A percentile compares a stretch with the other conserved stretches of the same genome.
phyloP scores from a whole-genome alignment of 164 flowering plant species.

The Aristolochia contorta region DNA sequence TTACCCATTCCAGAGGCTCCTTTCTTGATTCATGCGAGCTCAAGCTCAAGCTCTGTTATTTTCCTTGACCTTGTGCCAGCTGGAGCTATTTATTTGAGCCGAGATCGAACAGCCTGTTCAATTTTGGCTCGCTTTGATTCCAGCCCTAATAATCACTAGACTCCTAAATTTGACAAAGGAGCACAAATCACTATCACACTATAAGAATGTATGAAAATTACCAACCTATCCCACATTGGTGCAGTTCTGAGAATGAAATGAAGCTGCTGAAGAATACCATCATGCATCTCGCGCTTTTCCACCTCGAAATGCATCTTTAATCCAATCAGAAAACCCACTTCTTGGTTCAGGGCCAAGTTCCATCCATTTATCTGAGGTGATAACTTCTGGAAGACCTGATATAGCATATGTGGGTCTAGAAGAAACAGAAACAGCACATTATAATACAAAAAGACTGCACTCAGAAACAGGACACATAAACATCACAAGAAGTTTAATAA shows the following conservation, averaged over 20 bases:
- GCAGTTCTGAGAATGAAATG: constrained; percentile 61
- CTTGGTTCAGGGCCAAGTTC: constrained; percentile 55
- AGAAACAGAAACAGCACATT: constrained; percentile 2
- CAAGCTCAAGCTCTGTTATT: too few relatives aligned
- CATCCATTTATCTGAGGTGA: constrained; percentile 61
- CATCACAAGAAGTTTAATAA: not conserved
- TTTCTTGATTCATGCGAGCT: too few relatives aligned
- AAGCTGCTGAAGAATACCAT: constrained; percentile 50
- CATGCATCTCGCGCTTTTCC: constrained; percentile 75
- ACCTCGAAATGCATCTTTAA: constrained; percentile 60
- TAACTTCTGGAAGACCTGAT: constrained; percentile 64
- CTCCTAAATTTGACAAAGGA: too few relatives aligned
- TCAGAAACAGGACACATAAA: not conserved
- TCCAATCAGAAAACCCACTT: constrained; percentile 62
- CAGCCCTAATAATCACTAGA: too few relatives aligned
- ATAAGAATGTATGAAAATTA: too few relatives aligned
- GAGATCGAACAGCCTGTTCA: too few relatives aligned
- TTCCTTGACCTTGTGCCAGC: too few relatives aligned
- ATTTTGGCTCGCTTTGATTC: too few relatives aligned
- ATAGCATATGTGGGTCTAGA: constrained; percentile 39
- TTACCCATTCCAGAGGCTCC: too few relatives aligned
- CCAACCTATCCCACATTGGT: constrained; percentile 91
- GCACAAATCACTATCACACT: too few relatives aligned
- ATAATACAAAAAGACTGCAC: not conserved
- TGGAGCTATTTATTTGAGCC: too few relatives aligned